Evolutionary conservation across 129 eudicot genomes (phyloP).

Genomic region (Arctium minus): DNA sequence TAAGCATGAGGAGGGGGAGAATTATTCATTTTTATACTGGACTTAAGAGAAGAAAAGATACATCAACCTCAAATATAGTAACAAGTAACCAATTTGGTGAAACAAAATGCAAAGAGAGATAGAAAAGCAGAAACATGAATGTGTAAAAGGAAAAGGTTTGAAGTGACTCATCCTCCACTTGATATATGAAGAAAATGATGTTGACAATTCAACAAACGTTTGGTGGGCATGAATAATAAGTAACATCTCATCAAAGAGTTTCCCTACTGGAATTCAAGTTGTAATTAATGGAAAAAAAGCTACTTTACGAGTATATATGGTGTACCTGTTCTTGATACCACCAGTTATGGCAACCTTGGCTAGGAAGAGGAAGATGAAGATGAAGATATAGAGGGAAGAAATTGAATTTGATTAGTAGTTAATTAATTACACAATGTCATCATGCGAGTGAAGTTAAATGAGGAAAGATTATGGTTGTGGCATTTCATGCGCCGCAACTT

Average conservation of each 20-base stretch:
- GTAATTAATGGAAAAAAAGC: not conserved
- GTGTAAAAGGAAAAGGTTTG: not conserved
- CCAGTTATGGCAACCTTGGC: not conserved
- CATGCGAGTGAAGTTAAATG: not conserved
- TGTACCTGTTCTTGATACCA: too few relatives aligned
- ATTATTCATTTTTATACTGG: constrained; percentile 28
- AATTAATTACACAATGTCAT: not conserved
- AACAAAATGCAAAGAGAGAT: not conserved
- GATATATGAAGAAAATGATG: not conserved
- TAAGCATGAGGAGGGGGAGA: constrained; percentile 3
- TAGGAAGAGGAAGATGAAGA: not conserved
- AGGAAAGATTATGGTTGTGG: not conserved
- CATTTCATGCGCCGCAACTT: constrained; percentile 26
- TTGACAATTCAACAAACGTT: not conserved
- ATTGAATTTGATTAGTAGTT: not conserved
- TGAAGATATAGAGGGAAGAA: not conserved
- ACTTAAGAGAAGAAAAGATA: not conserved
- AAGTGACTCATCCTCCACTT: not conserved
- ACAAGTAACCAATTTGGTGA: not conserved
- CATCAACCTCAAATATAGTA: too few relatives aligned
- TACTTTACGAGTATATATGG: not conserved
- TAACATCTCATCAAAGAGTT: not conserved
- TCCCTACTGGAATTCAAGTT: constrained; percentile 3
- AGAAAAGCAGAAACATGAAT: not conserved
- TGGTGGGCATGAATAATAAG: not conserved